Conservation (phyloP, 2,329 filamentous ascomycete genomes). For the Fusarium fujikuroi region DNA sequence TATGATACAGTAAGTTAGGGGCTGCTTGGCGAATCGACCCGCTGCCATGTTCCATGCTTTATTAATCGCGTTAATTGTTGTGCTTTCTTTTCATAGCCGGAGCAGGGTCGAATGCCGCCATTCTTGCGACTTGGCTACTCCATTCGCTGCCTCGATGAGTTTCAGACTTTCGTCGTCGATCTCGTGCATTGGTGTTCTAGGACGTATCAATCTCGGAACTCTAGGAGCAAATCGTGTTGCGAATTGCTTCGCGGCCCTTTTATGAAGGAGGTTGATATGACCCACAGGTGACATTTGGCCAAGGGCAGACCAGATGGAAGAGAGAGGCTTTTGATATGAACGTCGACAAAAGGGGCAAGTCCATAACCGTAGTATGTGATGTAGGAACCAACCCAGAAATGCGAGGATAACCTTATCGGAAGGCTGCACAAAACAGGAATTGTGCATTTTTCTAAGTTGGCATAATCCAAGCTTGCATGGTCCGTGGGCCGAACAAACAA, state of each 20-base stretch:
- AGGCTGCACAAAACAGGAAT: slow-evolving; percentile 24
- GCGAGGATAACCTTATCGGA: slow-evolving; percentile 25
- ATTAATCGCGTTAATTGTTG: not conserved
- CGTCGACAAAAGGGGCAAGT: slow-evolving; percentile 29
- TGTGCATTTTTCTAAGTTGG: slow-evolving; percentile 3
- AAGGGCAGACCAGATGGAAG: not conserved
- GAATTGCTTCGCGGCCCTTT: slow-evolving; percentile 34
- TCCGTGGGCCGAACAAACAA: not conserved
- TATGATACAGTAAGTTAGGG: slow-evolving; percentile 6
- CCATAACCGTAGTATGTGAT: slow-evolving; percentile 8
- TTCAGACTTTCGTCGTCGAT: slow-evolving; percentile 5
- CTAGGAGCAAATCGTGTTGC: slow-evolving; percentile 15
- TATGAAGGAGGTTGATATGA: slow-evolving; percentile 31
- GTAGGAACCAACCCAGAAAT: slow-evolving; percentile 31
- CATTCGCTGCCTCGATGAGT: not conserved
- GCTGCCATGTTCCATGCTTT: slow-evolving; percentile 13
- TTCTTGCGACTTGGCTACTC: not conserved
- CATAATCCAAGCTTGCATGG: not conserved
- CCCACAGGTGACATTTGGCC: slow-evolving; percentile 35
- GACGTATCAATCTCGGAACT: slow-evolving; percentile 11
- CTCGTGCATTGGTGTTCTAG: slow-evolving; percentile 3
- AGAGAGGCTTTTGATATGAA: slow-evolving; percentile 2
- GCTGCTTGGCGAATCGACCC: slow-evolving; percentile 9
- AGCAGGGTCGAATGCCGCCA: not conserved
- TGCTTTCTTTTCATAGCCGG: slow-evolving; percentile 8